Percentiles rank a stretch among this genome's conserved stretches.
phyloP scores from a whole-genome alignment of 1,284 basidiomycete genomes.

The Coniferiporia sulphurascens region DNA sequence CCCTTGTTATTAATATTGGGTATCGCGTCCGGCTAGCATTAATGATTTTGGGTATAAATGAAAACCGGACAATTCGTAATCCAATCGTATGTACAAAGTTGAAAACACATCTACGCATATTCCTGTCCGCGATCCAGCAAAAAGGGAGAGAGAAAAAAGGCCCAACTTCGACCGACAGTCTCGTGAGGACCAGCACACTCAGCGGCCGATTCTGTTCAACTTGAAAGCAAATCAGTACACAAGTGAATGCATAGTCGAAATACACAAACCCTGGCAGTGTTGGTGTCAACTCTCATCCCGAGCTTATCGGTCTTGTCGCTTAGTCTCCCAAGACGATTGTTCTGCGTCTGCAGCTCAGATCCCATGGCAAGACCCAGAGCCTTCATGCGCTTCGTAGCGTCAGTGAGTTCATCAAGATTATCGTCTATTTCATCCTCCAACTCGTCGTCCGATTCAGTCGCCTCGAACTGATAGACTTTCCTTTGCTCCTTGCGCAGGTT shows the following conservation, averaged over 20 bases:
- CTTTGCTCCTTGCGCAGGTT: slow-evolving; percentile 62
- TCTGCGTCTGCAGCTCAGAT: slow-evolving; percentile 76
- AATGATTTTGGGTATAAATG: not conserved
- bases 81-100: not conserved
- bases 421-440: slow-evolving; percentile 88
- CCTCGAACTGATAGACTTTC: slow-evolving; percentile 90
- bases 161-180: not conserved
- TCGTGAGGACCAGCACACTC: not conserved
- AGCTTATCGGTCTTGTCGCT: slow-evolving; percentile 63
- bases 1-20: no score
- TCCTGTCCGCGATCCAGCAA: not conserved
- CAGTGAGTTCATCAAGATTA: slow-evolving; percentile 87
- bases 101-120: not conserved
- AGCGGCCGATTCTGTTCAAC: slow-evolving; percentile 11
- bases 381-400: slow-evolving; percentile 80
- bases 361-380: slow-evolving; percentile 82
- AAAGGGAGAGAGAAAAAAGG: not conserved
- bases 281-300: slow-evolving; percentile 59
- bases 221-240: not conserved
- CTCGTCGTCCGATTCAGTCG: slow-evolving; percentile 94
- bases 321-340: slow-evolving; percentile 63
- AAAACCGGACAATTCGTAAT: not conserved
- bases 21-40: not conserved
- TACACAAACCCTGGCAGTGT: slow-evolving; percentile 63
- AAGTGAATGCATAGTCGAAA: not conserved